Evolutionary conservation across 495 filamentous ascomycete species (phyloP).

Genomic region (Aspergillus asperescens): DNA sequence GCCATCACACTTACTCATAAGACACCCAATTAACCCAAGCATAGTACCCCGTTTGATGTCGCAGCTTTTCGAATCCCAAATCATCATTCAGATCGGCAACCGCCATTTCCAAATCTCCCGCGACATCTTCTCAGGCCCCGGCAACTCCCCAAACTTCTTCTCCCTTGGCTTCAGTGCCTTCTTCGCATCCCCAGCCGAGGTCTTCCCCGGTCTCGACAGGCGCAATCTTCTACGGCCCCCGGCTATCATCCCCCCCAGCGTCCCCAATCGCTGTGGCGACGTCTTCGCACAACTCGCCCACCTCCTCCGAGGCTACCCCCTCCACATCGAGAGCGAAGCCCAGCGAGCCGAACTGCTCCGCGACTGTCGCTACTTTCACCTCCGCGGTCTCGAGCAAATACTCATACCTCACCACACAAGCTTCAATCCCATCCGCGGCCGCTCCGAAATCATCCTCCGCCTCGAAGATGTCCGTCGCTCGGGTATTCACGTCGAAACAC

Average conservation of each 20-base stretch:
- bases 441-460: conserved; percentile 73
- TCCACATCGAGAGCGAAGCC: conserved; percentile 67
- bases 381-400: conserved; percentile 85
- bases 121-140: conserved; percentile 77
- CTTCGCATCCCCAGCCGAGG: conserved; percentile 71
- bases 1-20: background rate
- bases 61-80: conserved; percentile 89
- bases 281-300: conserved; percentile 81
- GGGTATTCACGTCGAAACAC: conserved; percentile 61
- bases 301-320: conserved; percentile 78
- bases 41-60: conserved; percentile 82
- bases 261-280: conserved; percentile 74
- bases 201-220: conserved; percentile 81
- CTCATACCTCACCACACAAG: conserved; percentile 73
- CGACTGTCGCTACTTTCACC: conserved; percentile 89
- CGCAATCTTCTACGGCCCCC: conserved; percentile 83
- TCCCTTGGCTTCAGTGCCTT: conserved; percentile 86
- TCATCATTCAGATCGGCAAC: conserved; percentile 84
- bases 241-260: conserved; percentile 72
- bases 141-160: conserved; percentile 94
- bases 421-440: conserved; percentile 62
- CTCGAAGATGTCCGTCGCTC: conserved; percentile 82
- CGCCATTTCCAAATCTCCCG: conserved; percentile 83
- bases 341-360: conserved; percentile 76
- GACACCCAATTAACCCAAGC: conserved; percentile 13